Percentiles rank a stretch among this genome's conserved stretches.
Conservation (phyloP, 495 filamentous ascomycete species). For the Aspergillus steynii region DNA sequence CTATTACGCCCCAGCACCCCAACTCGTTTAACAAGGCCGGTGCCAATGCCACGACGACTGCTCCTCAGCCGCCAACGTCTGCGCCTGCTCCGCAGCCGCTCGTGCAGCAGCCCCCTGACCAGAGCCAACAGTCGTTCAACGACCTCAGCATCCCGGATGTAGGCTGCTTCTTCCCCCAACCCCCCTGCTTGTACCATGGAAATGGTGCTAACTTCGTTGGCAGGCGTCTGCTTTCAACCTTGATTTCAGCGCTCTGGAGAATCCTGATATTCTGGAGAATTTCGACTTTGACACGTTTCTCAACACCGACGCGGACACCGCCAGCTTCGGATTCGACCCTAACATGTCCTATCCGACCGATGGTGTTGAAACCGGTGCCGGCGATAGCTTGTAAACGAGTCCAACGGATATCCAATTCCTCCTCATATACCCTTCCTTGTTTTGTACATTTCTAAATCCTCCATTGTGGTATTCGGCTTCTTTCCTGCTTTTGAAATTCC, state of each 20-base stretch:
- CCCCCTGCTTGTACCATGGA: slow-evolving; percentile 23
- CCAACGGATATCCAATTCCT: slow-evolving; percentile 41
- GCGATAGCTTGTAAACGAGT: slow-evolving; percentile 46
- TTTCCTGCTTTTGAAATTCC: slow-evolving; percentile 17
- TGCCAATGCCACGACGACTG: slow-evolving; percentile 48
- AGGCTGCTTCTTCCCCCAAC: slow-evolving; percentile 18
- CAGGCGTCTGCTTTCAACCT: slow-evolving; percentile 48
- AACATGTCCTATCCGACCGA: slow-evolving; percentile 44
- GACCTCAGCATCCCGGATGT: slow-evolving; percentile 45
- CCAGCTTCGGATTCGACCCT: slow-evolving; percentile 55
- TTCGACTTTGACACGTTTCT: slow-evolving; percentile 98
- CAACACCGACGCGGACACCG: slow-evolving; percentile 56
- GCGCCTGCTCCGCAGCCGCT: slow-evolving; percentile 43
- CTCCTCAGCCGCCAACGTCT: slow-evolving; percentile 41
- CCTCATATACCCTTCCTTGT: slow-evolving; percentile 48
- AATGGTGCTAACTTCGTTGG: slow-evolving; percentile 19
- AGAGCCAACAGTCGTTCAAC: slow-evolving; percentile 38
- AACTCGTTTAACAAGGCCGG: slow-evolving; percentile 61
- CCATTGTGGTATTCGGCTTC: slow-evolving; percentile 24
- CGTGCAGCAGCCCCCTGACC: slow-evolving; percentile 48
- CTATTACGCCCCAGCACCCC: slow-evolving; percentile 78
- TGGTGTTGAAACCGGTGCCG: slow-evolving; percentile 53
- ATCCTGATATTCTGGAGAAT: slow-evolving; percentile 75
- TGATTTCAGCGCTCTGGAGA: slow-evolving; percentile 62
- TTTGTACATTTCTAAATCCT: slow-evolving; percentile 41